Percentiles rank a stretch among this genome's conserved stretches.
These are phyloP conservation scores for Alternaria rosae DNA, from an alignment of 2,329 filamentous ascomycete species.

Conservation along the genomic window DNA sequence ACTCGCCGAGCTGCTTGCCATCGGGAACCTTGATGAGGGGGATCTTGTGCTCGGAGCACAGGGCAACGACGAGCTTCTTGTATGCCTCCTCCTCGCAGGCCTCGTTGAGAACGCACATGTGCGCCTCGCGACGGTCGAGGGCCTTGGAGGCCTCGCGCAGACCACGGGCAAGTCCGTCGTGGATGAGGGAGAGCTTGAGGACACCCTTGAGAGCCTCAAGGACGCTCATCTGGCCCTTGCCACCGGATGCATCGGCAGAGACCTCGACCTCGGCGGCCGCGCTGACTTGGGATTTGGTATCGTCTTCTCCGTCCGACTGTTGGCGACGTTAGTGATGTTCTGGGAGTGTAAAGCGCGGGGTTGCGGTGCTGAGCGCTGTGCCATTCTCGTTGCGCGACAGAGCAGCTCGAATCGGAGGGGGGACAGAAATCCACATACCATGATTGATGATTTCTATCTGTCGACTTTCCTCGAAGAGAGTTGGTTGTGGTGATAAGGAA, in stretches of 20 bases:
- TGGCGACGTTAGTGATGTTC: slow-evolving; percentile 25
- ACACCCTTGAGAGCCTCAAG: slow-evolving; percentile 99
- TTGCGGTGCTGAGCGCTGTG: neutral
- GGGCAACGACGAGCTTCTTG: slow-evolving; percentile 99
- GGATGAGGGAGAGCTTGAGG: slow-evolving; percentile 97
- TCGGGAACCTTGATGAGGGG: slow-evolving; percentile 99
- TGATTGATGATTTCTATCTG: slow-evolving; percentile 50
- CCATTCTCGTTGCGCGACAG: neutral
- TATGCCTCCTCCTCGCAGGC: slow-evolving; percentile 99
- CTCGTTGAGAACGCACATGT: slow-evolving; percentile 99
- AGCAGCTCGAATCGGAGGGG: neutral
- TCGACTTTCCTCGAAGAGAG: slow-evolving; percentile 58
- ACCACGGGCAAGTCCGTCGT: slow-evolving; percentile 98
- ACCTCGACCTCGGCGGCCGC: slow-evolving; percentile 95
- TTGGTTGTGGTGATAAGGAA: slow-evolving; percentile 30
- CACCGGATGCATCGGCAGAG: slow-evolving; percentile 80
- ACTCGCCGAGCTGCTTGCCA: slow-evolving; percentile 99
- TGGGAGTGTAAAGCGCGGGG: slow-evolving; percentile 3
- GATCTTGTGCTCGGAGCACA: slow-evolving; percentile 99
- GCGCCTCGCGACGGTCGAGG: slow-evolving; percentile 96
- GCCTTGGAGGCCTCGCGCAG: slow-evolving; percentile 99
- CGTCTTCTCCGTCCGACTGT: slow-evolving; percentile 99
- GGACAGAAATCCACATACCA: slow-evolving; percentile 40
- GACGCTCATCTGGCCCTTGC: slow-evolving; percentile 93
- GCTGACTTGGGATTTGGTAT: slow-evolving; percentile 79